Evolutionary conservation across 306 rosid species (phyloP).

Genomic region (Vicia villosa): DNA sequence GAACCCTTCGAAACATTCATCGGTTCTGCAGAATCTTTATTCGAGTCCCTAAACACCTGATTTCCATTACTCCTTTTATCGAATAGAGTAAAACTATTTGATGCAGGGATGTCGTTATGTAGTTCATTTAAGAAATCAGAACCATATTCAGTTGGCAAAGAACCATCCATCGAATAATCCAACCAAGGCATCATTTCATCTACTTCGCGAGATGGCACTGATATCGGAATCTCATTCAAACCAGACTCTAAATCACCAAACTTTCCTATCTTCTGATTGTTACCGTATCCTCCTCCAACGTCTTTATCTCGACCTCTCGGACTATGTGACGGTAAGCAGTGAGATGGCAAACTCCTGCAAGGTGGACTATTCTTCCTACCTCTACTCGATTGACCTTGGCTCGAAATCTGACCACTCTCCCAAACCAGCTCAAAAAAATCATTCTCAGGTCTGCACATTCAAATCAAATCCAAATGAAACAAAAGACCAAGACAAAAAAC

Average conservation of each 20-base stretch:
- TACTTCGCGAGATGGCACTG: conserved; percentile 67
- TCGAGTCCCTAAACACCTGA: conserved; percentile 56
- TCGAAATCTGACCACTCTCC: conserved; percentile 86
- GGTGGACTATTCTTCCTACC: conserved; percentile 62
- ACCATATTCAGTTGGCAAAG: conserved; percentile 65
- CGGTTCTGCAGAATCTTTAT: conserved; percentile 49
- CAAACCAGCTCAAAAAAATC: conserved; percentile 86
- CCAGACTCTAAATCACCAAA: conserved; percentile 56
- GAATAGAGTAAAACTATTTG: conserved; percentile 46
- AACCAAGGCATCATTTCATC: conserved; percentile 82
- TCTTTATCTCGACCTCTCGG: conserved; percentile 66
- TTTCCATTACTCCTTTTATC: conserved; percentile 53
- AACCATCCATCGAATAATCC: conserved; percentile 71
- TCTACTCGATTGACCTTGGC: conserved; percentile 78
- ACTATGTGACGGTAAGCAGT: conserved; percentile 62
- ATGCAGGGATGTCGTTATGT: conserved; percentile 46
- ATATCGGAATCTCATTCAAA: conserved; percentile 58
- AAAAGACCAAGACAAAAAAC: conserved; percentile 23
- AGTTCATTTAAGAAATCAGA: conserved; percentile 73
- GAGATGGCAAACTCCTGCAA: conserved; percentile 58
- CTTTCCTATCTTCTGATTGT: conserved; percentile 56
- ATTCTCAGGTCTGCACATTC: conserved; percentile 65
- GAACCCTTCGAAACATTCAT: conserved; percentile 54
- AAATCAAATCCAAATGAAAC: conserved; percentile 43
- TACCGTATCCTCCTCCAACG: conserved; percentile 39